These are phyloP conservation scores for Neurospora intermedia DNA, from an alignment of 495 filamentous ascomycete genomes.

Conservation along the genomic window DNA sequence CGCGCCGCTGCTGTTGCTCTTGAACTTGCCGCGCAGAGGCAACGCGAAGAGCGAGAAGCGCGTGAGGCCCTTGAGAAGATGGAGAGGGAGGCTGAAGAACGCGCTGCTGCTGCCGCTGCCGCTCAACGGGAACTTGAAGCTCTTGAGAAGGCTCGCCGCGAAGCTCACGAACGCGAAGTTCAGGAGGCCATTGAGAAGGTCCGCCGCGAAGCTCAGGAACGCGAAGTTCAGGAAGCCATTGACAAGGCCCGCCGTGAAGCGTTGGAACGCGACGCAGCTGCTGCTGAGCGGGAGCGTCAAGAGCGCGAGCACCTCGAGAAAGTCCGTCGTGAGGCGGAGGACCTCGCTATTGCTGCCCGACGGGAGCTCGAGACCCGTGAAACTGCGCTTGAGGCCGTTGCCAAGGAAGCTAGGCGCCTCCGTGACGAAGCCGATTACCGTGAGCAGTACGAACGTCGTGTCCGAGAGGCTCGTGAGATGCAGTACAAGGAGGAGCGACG, in stretches of 20 bases:
- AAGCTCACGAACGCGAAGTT: background rate
- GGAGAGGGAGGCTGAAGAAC: background rate
- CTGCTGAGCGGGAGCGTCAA: background rate
- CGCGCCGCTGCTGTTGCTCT: background rate
- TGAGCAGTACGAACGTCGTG: conserved; percentile 16
- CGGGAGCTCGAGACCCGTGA: background rate
- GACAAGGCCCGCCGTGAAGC: background rate
- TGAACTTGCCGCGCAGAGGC: background rate
- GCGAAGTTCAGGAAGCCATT: background rate
- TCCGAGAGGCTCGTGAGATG: conserved; percentile 17
- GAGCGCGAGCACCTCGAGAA: background rate
- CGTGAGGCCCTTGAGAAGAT: background rate
- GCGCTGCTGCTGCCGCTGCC: background rate
- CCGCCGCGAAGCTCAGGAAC: background rate
- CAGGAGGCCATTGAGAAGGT: background rate
- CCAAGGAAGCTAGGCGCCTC: conserved; percentile 11
- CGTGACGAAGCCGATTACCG: conserved; percentile 17
- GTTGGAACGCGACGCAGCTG: background rate
- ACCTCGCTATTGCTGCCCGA: background rate
- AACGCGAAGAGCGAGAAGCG: background rate
- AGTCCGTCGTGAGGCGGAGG: background rate
- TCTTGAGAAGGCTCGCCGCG: background rate
- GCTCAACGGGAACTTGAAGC: background rate
- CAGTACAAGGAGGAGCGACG: conserved; percentile 14
- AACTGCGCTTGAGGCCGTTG: background rate